A percentile compares a stretch with the other conserved stretches of the same genome.
Conservation (phyloP, 805 yeast genomes). For the Pichia nanzhaoensis region DNA sequence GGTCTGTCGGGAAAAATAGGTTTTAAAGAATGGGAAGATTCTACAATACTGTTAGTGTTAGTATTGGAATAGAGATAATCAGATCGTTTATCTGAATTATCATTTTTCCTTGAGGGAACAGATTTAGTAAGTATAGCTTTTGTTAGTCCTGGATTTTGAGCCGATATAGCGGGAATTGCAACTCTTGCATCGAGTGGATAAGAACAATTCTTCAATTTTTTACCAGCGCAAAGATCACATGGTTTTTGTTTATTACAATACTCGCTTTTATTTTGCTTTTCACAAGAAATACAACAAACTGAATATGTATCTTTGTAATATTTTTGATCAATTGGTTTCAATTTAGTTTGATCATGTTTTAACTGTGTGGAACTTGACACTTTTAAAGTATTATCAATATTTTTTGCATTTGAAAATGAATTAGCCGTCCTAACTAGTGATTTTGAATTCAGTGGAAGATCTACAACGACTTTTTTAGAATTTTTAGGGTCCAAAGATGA, state of each 20-base stretch:
- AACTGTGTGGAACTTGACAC: too few species aligned
- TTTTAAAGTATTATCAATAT: not conserved
- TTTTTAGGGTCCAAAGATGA: too few species aligned
- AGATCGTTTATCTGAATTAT: not conserved
- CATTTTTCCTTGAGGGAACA: not conserved
- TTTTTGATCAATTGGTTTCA: conserved; percentile 7
- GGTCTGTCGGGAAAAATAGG: too few species aligned
- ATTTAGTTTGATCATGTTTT: not conserved
- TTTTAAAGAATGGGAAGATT: too few species aligned
- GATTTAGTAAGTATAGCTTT: not conserved
- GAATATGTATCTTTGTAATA: conserved; percentile 5
- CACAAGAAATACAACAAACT: conserved; percentile 12
- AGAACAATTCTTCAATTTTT: conserved; percentile 8
- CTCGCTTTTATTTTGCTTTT: conserved; percentile 2
- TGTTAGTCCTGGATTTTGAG: not conserved
- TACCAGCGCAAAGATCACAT: conserved; percentile 14
- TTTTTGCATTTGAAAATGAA: not conserved
- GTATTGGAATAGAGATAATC: not conserved
- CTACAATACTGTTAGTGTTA: not conserved
- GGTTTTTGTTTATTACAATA: conserved; percentile 12
- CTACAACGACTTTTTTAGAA: too few species aligned
- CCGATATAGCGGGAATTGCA: conserved; percentile 3
- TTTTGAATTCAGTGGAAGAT: too few species aligned
- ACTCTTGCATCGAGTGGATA: conserved; percentile 11
- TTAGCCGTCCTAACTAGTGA: too few species aligned